These are phyloP conservation scores for Fusarium albidum DNA, from an alignment of 2,329 filamentous ascomycete genomes.

Conservation along the genomic window DNA sequence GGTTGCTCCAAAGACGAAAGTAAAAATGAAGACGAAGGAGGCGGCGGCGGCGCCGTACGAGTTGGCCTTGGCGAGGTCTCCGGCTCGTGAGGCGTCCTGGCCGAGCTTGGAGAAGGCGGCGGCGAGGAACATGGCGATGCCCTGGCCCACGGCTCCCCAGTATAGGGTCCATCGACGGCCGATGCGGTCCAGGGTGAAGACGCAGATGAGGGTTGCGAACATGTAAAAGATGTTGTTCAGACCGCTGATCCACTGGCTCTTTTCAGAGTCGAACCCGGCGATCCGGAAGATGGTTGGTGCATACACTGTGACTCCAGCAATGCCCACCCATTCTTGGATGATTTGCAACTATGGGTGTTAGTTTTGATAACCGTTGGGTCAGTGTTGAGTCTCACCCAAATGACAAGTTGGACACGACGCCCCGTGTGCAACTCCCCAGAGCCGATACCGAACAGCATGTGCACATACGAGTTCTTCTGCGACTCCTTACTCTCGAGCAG, in stretches of 20 bases:
- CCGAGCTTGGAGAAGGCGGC: conserved; percentile 62
- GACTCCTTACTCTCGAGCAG: conserved; percentile 64
- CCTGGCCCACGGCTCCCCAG: conserved; percentile 71
- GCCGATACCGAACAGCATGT: conserved; percentile 73
- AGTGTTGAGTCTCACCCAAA: conserved; percentile 60
- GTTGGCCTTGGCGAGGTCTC: conserved; percentile 53
- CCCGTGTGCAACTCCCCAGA: conserved; percentile 72
- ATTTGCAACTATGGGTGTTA: conserved; percentile 17
- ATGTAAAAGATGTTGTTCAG: conserved; percentile 60
- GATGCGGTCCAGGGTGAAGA: conserved; percentile 74
- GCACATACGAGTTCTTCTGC: conserved; percentile 64
- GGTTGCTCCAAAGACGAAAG: conserved; percentile 50
- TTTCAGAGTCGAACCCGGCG: conserved; percentile 68
- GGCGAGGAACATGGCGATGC: conserved; percentile 72
- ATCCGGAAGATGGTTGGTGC: conserved; percentile 69
- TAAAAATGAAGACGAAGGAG: conserved; percentile 71
- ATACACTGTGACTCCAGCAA: conserved; percentile 73
- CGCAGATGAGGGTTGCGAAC: conserved; percentile 73
- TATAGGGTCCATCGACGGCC: conserved; percentile 74
- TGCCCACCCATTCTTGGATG: conserved; percentile 50
- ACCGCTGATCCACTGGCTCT: conserved; percentile 71
- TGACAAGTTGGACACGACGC: conserved; percentile 72
- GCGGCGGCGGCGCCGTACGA: conserved; percentile 71
- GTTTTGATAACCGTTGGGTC: not conserved
- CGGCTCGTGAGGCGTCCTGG: conserved; percentile 54